phyloP scores from a whole-genome alignment of 1,284 basidiomycete species.

The Ganoderma boninense region DNA sequence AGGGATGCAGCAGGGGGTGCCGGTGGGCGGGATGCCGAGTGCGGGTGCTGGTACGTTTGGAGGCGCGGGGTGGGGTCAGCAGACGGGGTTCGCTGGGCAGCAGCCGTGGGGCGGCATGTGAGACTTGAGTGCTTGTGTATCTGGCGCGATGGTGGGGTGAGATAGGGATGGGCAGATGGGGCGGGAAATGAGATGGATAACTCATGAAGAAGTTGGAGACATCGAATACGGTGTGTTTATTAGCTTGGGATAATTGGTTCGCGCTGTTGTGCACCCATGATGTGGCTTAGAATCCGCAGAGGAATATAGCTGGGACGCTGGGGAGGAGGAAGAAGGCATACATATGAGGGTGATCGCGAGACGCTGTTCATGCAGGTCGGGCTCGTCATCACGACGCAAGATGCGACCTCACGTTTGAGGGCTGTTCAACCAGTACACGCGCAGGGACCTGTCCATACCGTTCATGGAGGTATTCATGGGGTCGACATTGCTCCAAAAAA shows the following conservation, averaged over 20 bases:
- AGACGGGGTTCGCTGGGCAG: constrained; percentile 23
- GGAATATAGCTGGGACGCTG: neutral
- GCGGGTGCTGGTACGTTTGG: constrained; percentile 37
- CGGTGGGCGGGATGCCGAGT: neutral
- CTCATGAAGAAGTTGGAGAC: neutral
- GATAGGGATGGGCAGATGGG: neutral
- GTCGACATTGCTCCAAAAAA: too few species aligned
- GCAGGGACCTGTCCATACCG: too few species aligned
- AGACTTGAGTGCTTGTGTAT: constrained; percentile 11
- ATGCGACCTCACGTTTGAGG: too few species aligned
- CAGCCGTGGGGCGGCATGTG: constrained; percentile 36
- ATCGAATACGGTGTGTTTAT: neutral
- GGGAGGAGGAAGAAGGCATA: neutral
- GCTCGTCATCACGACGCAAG: too few species aligned
- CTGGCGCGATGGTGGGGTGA: neutral
- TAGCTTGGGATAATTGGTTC: neutral
- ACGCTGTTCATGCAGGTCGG: too few species aligned
- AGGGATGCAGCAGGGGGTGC: constrained; percentile 10
- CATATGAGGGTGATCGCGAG: too few species aligned
- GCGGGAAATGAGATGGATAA: neutral
- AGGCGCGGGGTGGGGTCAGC: constrained; percentile 35
- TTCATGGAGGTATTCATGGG: too few species aligned
- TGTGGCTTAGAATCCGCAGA: neutral
- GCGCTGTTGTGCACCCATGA: neutral
- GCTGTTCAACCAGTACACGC: too few species aligned